A percentile compares a stretch with the other conserved stretches of the same genome.
Evolutionary conservation across 257 asterid species (phyloP).

Genomic region (Solanum clarkiae): DNA sequence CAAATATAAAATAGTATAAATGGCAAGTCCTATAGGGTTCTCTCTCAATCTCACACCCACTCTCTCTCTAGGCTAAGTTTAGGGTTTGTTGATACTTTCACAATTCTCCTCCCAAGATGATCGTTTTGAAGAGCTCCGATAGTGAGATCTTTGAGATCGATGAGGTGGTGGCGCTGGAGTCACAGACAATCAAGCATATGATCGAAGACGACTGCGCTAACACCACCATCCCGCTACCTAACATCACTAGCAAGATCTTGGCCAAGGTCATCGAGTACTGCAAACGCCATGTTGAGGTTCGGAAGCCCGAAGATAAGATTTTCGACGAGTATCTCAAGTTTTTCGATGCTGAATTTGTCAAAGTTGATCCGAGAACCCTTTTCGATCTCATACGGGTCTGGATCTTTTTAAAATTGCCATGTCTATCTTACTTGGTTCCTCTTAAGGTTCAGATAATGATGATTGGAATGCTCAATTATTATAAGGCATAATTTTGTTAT

Average conservation of each 20-base stretch:
- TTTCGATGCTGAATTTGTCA: not conserved
- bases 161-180: slow-evolving; percentile 36
- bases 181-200: slow-evolving; percentile 41
- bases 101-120: too few species aligned
- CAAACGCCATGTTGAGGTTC: slow-evolving; percentile 15
- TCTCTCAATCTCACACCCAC: too few species aligned
- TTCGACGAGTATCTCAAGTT: slow-evolving; percentile 6
- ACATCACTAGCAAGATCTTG: slow-evolving; percentile 22
- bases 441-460: not conserved
- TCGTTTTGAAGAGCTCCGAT: slow-evolving; percentile 9
- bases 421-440: not conserved
- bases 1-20: too few species aligned
- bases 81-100: too few species aligned
- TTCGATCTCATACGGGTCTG: slow-evolving; percentile 7
- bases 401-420: not conserved
- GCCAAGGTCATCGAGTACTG: slow-evolving; percentile 42
- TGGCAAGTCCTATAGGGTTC: not conserved
- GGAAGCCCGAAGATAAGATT: not conserved
- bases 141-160: slow-evolving; percentile 47
- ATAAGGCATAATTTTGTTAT: not conserved
- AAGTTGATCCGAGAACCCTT: slow-evolving; percentile 3
- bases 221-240: slow-evolving; percentile 16
- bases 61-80: too few species aligned
- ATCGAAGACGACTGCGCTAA: slow-evolving; percentile 40
- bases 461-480: not conserved